Evolutionary conservation across 179 eudicot species (phyloP).

Genomic region (Beta corolliflora): DNA sequence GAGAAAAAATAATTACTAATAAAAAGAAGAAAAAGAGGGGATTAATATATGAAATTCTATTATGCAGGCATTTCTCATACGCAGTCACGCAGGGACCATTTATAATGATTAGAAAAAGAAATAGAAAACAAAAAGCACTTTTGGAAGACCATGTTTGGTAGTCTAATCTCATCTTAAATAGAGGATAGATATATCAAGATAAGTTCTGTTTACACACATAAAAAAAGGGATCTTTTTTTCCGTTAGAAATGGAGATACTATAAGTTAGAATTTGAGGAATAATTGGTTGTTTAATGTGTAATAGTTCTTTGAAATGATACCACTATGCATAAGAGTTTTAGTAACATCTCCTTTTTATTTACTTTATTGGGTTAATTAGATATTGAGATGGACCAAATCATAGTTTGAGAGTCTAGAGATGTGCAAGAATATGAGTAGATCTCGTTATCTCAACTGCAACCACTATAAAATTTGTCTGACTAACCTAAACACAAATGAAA

Average conservation of each 20-base stretch:
- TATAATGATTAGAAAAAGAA: conserved; percentile 26
- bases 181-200: neutral
- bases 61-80: conserved; percentile 4
- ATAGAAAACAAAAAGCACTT: conserved; percentile 28
- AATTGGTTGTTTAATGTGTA: conserved; percentile 5
- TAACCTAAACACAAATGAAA: no score
- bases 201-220: conserved; percentile 4
- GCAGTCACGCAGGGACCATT: conserved; percentile 23
- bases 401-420: neutral
- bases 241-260: neutral
- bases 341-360: neutral
- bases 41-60: neutral
- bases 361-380: neutral
- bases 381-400: neutral
- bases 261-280: neutral
- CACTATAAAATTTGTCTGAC: no score
- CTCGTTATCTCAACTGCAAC: neutral
- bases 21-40: no score
- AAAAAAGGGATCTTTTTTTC: neutral
- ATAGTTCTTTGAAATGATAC: neutral
- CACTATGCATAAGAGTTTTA: neutral
- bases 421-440: neutral
- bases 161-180: conserved; percentile 1
- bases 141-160: conserved; percentile 11
- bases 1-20: no score